Evolutionary conservation across 2,329 filamentous ascomycete genomes (phyloP), one percentile per base, ranked within the genome.

Genomic region (Amauroascus verrucosus): DNA sequence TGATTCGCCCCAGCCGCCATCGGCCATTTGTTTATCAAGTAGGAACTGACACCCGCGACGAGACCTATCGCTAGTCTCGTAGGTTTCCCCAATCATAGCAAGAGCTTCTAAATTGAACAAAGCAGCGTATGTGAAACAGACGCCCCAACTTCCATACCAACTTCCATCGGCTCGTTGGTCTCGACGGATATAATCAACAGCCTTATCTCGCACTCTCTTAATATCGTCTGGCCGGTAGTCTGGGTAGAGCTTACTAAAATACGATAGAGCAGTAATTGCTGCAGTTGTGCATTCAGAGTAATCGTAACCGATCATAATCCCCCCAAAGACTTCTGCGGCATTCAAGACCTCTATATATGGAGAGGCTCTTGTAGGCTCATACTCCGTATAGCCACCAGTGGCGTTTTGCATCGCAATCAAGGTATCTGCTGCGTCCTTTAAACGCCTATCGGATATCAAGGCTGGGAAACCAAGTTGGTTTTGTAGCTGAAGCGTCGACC

Each of bases 251-350:
- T 85, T 78, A 59, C 81, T 80, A 74, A 97, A 97, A 1, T 91
- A 76, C 3, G 84, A 85, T 18, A 98, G 75, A 0, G 87, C 89
- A 1, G 88, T 96, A 2, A 98, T 86, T 28, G 89, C 88, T 0
- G 93, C 90, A 1, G 93, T 97, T 0, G 93, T 98, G 74, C 93
- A 98, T 69, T 98, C 93, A 0, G 91, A 89, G 64, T 98, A 97
- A 67, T 95, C 88, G 67, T 98, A 98, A 65, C 97, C 91, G 51
- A 98, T 85, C 93, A 98, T 98, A 72, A 98, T 98, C 18, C 84
- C 80, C 13, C 88, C 90, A 68, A 98, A 98, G 0, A 98, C 90
- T 67, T 98, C 93, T 1, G 93, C 93, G 0, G 91, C 91, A 64
- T 98, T 98, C 41, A 98, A 79, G 67, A 83, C 77, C 68, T 98